These are phyloP conservation scores for Barnettozyma pratensis DNA, from an alignment of 805 yeast species.

Conservation along the genomic window DNA sequence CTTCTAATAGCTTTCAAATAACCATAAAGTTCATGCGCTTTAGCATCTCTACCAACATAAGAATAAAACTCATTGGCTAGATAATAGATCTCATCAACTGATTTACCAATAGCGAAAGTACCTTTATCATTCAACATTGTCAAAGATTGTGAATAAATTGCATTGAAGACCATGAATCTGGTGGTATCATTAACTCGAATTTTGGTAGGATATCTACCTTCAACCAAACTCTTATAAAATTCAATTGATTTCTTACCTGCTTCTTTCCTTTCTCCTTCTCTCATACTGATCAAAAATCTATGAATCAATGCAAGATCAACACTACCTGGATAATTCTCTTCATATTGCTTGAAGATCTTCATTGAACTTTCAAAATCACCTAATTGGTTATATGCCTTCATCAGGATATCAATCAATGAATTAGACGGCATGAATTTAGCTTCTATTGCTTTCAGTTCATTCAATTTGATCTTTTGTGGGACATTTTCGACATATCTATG, in stretches of 20 bases:
- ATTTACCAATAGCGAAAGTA: slow-evolving; percentile 14
- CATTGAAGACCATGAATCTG: slow-evolving; percentile 20
- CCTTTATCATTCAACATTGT: slow-evolving; percentile 18
- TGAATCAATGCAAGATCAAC: slow-evolving; percentile 18
- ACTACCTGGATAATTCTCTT: slow-evolving; percentile 8
- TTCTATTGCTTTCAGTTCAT: slow-evolving; percentile 6
- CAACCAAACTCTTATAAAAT: slow-evolving; percentile 13
- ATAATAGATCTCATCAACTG: slow-evolving; percentile 13
- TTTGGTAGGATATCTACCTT: slow-evolving; percentile 8
- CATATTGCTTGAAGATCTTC: slow-evolving; percentile 9
- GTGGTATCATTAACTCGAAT: slow-evolving; percentile 10
- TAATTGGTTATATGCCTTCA: slow-evolving; percentile 14
- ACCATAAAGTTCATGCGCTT: slow-evolving; percentile 18
- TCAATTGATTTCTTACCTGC: slow-evolving; percentile 15
- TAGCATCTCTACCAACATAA: slow-evolving; percentile 4
- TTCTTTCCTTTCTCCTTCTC: slow-evolving; percentile 5
- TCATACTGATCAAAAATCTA: slow-evolving; percentile 15
- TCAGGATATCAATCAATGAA: slow-evolving; percentile 17
- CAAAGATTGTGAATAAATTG: slow-evolving; percentile 19
- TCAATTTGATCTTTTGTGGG: neutral
- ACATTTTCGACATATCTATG: slow-evolving; percentile 2
- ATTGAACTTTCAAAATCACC: slow-evolving; percentile 14
- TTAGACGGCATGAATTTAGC: slow-evolving; percentile 17
- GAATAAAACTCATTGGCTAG: slow-evolving; percentile 15
- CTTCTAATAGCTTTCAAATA: slow-evolving; percentile 22